Base-by-base conservation (phyloP, 768 basidiomycete species). In the Boletus tomentosulus region DNA sequence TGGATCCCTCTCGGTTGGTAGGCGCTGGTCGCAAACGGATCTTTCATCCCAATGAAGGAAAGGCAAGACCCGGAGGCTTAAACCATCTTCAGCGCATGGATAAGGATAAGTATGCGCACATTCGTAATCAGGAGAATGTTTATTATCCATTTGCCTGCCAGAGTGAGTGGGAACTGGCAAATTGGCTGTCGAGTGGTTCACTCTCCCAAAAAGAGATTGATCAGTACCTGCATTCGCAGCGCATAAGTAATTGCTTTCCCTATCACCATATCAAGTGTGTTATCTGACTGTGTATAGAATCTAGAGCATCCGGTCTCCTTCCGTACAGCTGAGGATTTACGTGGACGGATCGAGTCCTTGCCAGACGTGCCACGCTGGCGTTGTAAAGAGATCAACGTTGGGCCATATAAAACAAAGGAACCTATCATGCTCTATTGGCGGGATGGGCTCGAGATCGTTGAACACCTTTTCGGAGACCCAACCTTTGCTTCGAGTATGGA, bases 401-500 rank as follows among this genome's bases (percentile, higher is more conserved):
- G 44, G 15, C 16, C 42, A 19, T 50, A 50, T 13, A 45, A 34
- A 43, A 59, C 28, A 4, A 57, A 57, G 16, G 11, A 13, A 1
- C 58, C 49, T 0, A 5, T 59, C 13, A 28, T 48, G 2, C 31
- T 62, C 1, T 59, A 57, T 28, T 59, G 55, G 57, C 22, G 62
- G 1, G 62, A 73, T 49, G 52, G 60, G 1, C 45, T 73, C 0
- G 57, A 71, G 45, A 66, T 64, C 5, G 16, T 70, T 6, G 28
- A 67, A 31, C 51, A 57, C 4, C 59, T 73, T 6, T 60, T 69
- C 8, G 37, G 57, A 2, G 65, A 62, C 50, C 72, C 64, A 0
- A 30, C 62, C 0, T 55, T 70, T 15, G 51, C 48, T 6, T 27
- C 30, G 0, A 48, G 22, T 37, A 60, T 58, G 37, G 50, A 60